Evolutionary conservation across 2,329 filamentous ascomycete species (phyloP), one percentile per base, ranked within the genome.

Genomic region (Basipetospora chlamydospora): DNA sequence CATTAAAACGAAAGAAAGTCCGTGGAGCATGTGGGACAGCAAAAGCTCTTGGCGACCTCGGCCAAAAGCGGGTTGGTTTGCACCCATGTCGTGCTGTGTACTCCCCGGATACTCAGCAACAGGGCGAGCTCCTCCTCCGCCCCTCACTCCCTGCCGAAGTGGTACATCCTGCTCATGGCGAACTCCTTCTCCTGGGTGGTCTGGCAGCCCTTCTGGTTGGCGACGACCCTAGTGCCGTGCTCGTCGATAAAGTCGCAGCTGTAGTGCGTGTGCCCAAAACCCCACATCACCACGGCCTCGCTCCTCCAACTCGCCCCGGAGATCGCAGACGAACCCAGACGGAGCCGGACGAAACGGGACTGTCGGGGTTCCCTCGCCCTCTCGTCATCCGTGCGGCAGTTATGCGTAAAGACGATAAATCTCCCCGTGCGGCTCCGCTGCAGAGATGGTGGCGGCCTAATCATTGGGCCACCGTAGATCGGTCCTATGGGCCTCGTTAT

Each of bases 261-360:
- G 43, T 52, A 64, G 42, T 67, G 62, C 9, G 63, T 67, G 41
- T 68, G 63, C 1, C 64, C 63, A 48, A 66, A 67, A 0, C 54
- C 63, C 64, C 62, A 69, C 0, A 61, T 21, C 44, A 49, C 57
- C 13, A 66, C 60, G 2, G 39, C 46, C 0, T 15, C 17, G 20
- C 44, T 54, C 2, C 5, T 45, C 46, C 56, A 67, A 43, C 40
- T 63, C 48, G 0, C 20, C 18, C 0, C 46, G 46, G 23, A 67
- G 39, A 39, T 67, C 57, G 0, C 59, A 64, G 0, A 51, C 48
- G 41, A 67, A 66, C 4, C 44, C 55, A n/a, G n/a, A n/a, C n/a
- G n/a, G n/a, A n/a, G n/a, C n/a, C n/a, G 2, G 49, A 46, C 2
- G 26, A 32, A 3, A 56, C 50, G 0, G 40, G 36, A 33, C 54